phyloP scores from a whole-genome alignment of 805 yeast genomes.

The Ogataea nitratoaversa region DNA sequence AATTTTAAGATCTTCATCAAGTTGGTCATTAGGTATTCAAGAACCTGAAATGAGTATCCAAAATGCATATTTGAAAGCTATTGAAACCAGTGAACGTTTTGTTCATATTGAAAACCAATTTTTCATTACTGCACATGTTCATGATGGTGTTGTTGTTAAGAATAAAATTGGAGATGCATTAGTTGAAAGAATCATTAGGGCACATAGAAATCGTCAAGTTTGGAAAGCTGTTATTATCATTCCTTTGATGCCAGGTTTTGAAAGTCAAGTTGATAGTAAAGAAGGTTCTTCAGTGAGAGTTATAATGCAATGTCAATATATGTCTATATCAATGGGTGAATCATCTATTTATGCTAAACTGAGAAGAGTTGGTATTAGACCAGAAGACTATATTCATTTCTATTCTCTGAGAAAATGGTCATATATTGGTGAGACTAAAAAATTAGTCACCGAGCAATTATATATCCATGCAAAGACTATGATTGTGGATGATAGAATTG shows the following conservation, averaged over 20 bases:
- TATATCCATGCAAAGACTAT: conserved; percentile 91
- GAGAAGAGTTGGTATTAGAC: conserved; percentile 73
- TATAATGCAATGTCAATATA: conserved; percentile 93
- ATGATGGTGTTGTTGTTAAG: conserved; percentile 78
- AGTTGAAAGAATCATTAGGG: conserved; percentile 92
- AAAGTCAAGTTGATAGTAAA: conserved; percentile 84
- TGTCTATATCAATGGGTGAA: conserved; percentile 87
- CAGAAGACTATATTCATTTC: conserved; percentile 88
- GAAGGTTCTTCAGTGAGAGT: conserved; percentile 95
- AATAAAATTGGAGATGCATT: conserved; percentile 94
- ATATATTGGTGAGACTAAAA: conserved; percentile 69
- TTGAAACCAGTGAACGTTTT: conserved; percentile 89
- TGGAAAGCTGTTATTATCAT: conserved; percentile 93
- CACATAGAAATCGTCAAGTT: conserved; percentile 64
- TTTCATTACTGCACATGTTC: conserved; percentile 82
- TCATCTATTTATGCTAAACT: conserved; percentile 83
- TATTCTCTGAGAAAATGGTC: conserved; percentile 96
- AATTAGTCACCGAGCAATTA: conserved; percentile 81
- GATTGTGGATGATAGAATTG: conserved; percentile 89
- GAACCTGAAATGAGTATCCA: conserved; percentile 87
- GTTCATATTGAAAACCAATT: conserved; percentile 95
- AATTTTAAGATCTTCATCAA: conserved; percentile 80
- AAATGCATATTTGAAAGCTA: conserved; percentile 83
- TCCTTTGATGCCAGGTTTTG: conserved; percentile 98
- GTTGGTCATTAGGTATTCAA: conserved; percentile 89